Evolutionary conservation across 1,284 basidiomycete genomes (phyloP).

Genomic region (Malassezia furfur): DNA sequence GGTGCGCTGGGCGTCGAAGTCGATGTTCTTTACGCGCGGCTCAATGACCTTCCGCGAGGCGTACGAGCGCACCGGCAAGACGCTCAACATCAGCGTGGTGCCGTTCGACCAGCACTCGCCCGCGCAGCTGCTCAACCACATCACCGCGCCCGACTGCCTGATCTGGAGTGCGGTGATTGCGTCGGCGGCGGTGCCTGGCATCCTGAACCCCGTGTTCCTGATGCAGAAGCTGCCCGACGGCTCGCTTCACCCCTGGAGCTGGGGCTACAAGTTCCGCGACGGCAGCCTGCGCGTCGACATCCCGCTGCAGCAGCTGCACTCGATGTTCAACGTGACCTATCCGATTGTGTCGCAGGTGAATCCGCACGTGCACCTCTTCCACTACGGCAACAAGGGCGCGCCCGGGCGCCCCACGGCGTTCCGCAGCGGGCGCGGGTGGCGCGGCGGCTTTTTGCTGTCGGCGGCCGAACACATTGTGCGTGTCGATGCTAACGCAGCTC

Average conservation of each 20-base stretch:
- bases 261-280: conserved; percentile 56
- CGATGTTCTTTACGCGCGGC: conserved; percentile 80
- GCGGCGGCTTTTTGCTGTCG: conserved; percentile 75
- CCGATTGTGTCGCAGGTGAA: conserved; percentile 93
- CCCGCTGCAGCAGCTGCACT: conserved; percentile 76
- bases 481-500: conserved; percentile 13
- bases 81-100: conserved; percentile 88
- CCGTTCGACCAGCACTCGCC: conserved; percentile 82
- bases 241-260: conserved; percentile 79
- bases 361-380: conserved; percentile 96
- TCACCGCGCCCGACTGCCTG: conserved; percentile 78
- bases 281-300: conserved; percentile 64
- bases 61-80: conserved; percentile 75
- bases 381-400: conserved; percentile 85
- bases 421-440: conserved; percentile 67
- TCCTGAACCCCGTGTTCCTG: conserved; percentile 60
- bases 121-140: conserved; percentile 87
- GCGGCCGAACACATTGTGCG: conserved; percentile 45
- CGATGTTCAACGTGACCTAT: conserved; percentile 65
- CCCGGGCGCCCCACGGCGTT: conserved; percentile 88
- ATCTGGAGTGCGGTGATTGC: conserved; percentile 53
- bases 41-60: conserved; percentile 93
- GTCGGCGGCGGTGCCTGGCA: conserved; percentile 44
- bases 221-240: conserved; percentile 86
- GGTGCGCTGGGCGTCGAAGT: conserved; percentile 66